Conservation (phyloP, 2,329 filamentous ascomycete genomes). For the Capronia coronata region DNA sequence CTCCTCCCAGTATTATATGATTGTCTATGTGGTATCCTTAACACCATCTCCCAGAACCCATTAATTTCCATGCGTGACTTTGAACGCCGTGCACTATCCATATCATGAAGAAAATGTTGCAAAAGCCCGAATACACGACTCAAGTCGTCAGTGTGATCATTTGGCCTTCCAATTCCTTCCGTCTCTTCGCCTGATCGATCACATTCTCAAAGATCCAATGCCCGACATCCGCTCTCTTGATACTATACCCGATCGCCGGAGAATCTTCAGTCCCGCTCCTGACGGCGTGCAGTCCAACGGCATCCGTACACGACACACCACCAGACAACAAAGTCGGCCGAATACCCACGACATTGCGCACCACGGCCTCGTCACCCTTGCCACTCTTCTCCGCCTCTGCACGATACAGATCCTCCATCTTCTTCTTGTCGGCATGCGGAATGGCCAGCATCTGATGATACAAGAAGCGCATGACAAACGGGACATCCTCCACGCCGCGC, state of each 20-base stretch:
- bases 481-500: constrained; percentile 28
- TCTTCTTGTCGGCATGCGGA: constrained; percentile 34
- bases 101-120: too few relatives aligned
- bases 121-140: too few relatives aligned
- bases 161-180: constrained; percentile 22
- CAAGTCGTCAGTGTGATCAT: constrained; percentile 27
- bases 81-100: too few relatives aligned
- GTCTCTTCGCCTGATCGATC: constrained; percentile 21
- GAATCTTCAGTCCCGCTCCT: constrained; percentile 30
- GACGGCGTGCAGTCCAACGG: constrained; percentile 29
- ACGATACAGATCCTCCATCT: constrained; percentile 35
- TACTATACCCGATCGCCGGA: constrained; percentile 33
- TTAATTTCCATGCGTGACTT: too few relatives aligned
- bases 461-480: constrained; percentile 31
- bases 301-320: constrained; percentile 17
- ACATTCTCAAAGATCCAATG: constrained; percentile 33
- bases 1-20: too few relatives aligned
- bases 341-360: constrained; percentile 30
- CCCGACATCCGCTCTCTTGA: constrained; percentile 35
- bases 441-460: constrained; percentile 33
- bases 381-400: constrained; percentile 28
- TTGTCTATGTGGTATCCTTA: too few relatives aligned
- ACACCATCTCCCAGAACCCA: too few relatives aligned
- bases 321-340: constrained; percentile 34
- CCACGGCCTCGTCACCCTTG: constrained; percentile 30